Evolutionary conservation across 441 rosid species (phyloP), one percentile per base, ranked within the genome.

Genomic region (Lagerstroemia fauriei): DNA sequence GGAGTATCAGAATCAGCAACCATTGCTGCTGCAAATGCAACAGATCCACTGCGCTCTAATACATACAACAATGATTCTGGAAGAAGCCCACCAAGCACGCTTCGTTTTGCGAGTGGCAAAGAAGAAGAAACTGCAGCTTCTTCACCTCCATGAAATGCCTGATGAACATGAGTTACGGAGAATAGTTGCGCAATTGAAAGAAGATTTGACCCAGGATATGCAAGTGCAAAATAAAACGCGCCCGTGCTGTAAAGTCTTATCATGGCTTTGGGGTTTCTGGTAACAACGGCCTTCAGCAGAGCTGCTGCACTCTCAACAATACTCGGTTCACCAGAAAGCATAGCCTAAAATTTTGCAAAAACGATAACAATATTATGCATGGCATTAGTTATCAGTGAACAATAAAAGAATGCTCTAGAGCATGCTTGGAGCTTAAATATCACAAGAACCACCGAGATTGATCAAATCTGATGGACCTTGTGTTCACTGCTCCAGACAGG

Each of bases 91-190:
- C 99, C 99, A 90, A 97, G 89, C 78, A 94, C 99, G 63, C 99
- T 97, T 81, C 97, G 93, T 89, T 97, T 97, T 76, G 99, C 99
- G 78, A 97, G 92, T 77, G 99, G 98, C 85, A 97, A 86, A 56
- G 99, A 95, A 22, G 98, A 90, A 79, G 99, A 93, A 86, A 97
- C 97, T 85, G 99, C 98, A 85, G 99, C 99, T 88, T 97, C 98
- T 91, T 97, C 99, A 80, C 99, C 99, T 78, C 99, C 99, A 90
- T 97, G 99, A 87, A 97, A 97, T 81, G 99, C 98, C 93, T 97
- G 99, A 90, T 93, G 98, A 83, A 95, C 94, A 85, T 97, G 99
- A 88, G 99, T 97, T 76, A 86, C 92, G 22, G 97, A 89, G 90
- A 97, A 97, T 80, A 97, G 95, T 84, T 94, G 99, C 80, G 99